Base-by-base conservation (phyloP, 2,329 filamentous ascomycete genomes). In the Venturia aucupariae region DNA sequence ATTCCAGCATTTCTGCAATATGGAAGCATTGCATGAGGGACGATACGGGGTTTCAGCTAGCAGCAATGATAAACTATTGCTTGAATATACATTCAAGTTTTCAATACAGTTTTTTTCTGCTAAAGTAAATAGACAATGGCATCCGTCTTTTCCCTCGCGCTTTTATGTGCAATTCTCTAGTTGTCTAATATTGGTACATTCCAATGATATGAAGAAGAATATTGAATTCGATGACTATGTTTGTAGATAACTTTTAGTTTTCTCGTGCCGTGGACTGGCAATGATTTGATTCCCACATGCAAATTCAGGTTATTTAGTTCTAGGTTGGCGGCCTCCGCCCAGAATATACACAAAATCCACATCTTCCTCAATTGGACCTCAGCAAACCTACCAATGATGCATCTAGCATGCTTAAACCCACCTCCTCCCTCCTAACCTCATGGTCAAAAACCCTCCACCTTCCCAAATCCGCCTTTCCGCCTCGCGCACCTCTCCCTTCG, bases 381-480 rank as follows among this genome's bases (percentile, higher is more conserved):
- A 57, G 19, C 30, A 57, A 35, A n/a, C 15, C 27, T 15, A 57
- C 27, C 27, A 35, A 57, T 27, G 51, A 63, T 63, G 62, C 30
- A 19, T 51, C n/a, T 46, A 63, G 62, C 62, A 63, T 63, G 62
- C 62, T 57, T 5, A 63, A 39, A 63, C 62, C 62, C 46, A 63
- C 62, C n/a, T 24, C 46, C 35, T 44, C 59, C 35, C 46, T 63
- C 35, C 30, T 38, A 32, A 51, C 51, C 27, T 63, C 62, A 38
- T 63, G 62, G 62, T 63, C 62, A 10, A 63, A 63, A 51, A 63
- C 62, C 19, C 75, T 82, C 62, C 75, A 77, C 44, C 75, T 82
- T 17, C 80, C 80, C 2, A 76, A 75, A 70, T 80, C 79, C n/a
- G 71, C 70, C 32, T 80, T 82, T 66, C 80, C 80, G 38, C 75